Base-by-base conservation (phyloP, 106 monocot genomes). In the Acanthochlamys bracteata region DNA sequence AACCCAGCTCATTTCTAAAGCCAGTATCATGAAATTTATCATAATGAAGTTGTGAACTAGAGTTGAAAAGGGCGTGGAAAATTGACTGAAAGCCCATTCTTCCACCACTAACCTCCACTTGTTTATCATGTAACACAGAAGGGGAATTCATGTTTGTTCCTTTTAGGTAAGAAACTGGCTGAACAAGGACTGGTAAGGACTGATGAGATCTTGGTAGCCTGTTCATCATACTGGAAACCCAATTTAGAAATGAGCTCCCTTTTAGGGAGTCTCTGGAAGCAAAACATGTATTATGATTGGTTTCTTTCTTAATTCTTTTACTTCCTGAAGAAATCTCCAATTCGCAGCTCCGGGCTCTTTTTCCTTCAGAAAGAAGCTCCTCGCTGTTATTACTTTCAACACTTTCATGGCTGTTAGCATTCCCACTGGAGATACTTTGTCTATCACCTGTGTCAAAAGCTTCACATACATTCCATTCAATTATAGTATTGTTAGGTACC, bases 161-260 rank as follows among this genome's bases (percentile, higher is more conserved):
- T n/a, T 25, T 57, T 42, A 17, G 25, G 14, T 12, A 13, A 16
- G 72, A 59, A 7, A 41, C 55, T 42, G 72, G 51, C 46, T 61
- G 69, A 61, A 58, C 39, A 78, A 59, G 39, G 46, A 60, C 7
- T 41, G 47, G 41, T 20, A 25, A 40, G 17, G 59, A 42, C 58
- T 67, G 61, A 56, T 63, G 13, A 68, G 63, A 69, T 46, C 49
- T 25, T 0, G 40, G 45, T 61, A 68, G 42, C 3, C 81, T 76
- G 27, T 74, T 84, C 1, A 74, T 76, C 55, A 92, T 68, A 45
- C 78, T 39, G 14, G 84, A 79, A 17, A 92, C 69, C 87, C 86
- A 92, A 61, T 87, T 87, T 59, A 79, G 69, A 66, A 92, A 92
- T 47, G 92, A 92, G 42, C 76, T 82, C 25, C 46, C 70, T 21